Evolutionary conservation across 2,329 filamentous ascomycete species (phyloP), one percentile per base, ranked within the genome.

Genomic region (Blastomyces parvus): DNA sequence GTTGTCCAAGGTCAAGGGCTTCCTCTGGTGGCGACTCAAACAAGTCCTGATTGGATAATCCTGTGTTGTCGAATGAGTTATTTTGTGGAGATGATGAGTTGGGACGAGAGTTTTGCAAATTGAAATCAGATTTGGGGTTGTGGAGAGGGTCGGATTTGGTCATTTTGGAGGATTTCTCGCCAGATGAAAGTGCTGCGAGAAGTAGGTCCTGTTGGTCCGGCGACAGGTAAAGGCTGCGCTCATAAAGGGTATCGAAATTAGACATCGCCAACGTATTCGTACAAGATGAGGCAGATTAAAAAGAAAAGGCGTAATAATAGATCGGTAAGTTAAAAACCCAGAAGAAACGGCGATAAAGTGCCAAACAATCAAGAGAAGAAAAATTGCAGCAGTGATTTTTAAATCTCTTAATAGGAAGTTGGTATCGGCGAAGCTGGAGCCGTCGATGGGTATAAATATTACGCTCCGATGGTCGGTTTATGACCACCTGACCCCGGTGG

Each of bases 131-230:
- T 30, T 69, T 67, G 22, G 64, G 61, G 50, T 70, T 74, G 48
- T 67, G 46, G 25, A 67, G 68, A n/a, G 70, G 63, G 55, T 65
- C 63, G 48, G 68, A 66, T 55, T 70, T 71, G 36, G 53, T 48
- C 11, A 63, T 36, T 62, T 72, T 74, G 53, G 71, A 73, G 65
- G 73, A 69, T 17, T 78, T 75, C 44, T 74, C 84, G 72, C 91
- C 90, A 67, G 88, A 88, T 67, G 88, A 88, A 68, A 93, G 84
- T 56, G 89, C 88, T 64, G 88, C 87, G 66, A 89, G 86, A 55
- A 93, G 81, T 64, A 92, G 81, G 71, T 84, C 86, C 79, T 92
- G 88, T 75, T 93, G 88, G 71, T 89, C 85, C 66, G 86, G 86
- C 65, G 88, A 90, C 68, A 91, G 83, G 71, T 87, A 85, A 74